A percentile compares a stretch with the other conserved stretches of the same genome.
phyloP scores from a whole-genome alignment of 495 filamentous ascomycete genomes.

The Pseudoneurospora amorphoporcata region DNA sequence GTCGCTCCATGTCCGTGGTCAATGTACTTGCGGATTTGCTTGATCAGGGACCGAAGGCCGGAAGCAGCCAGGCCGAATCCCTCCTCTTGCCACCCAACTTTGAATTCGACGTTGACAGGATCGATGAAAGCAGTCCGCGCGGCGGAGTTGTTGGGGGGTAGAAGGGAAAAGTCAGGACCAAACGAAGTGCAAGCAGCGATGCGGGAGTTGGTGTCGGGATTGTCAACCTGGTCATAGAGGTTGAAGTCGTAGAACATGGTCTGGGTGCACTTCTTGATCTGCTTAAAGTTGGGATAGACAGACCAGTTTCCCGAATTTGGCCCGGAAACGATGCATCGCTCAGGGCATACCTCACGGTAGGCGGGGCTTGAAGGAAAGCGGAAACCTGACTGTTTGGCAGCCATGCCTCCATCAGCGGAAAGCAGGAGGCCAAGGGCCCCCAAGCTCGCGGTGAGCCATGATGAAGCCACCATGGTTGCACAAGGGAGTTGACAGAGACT shows the following conservation, averaged over 20 bases:
- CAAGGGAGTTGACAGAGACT: background rate
- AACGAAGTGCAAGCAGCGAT: slow-evolving; percentile 25
- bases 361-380: background rate
- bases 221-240: slow-evolving; percentile 23
- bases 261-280: slow-evolving; percentile 17
- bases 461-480: background rate
- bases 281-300: slow-evolving; percentile 18
- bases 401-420: background rate
- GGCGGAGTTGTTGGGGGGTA: background rate
- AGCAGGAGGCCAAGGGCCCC: background rate
- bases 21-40: slow-evolving; percentile 4
- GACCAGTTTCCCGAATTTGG: slow-evolving; percentile 25
- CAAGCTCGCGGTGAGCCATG: background rate
- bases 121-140: background rate
- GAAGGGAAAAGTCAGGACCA: slow-evolving; percentile 5
- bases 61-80: background rate
- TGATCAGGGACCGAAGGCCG: background rate
- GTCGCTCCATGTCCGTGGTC: background rate
- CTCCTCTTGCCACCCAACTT: slow-evolving; percentile 3
- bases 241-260: slow-evolving; percentile 24
- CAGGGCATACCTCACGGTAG: slow-evolving; percentile 16
- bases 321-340: slow-evolving; percentile 21
- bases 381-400: background rate
- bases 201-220: slow-evolving; percentile 13
- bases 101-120: background rate